A percentile compares a stretch with the other conserved stretches of the same genome.
phyloP scores from a whole-genome alignment of 225 moss, liverwort and hornwort genomes.

The Physcomitrium patens region DNA sequence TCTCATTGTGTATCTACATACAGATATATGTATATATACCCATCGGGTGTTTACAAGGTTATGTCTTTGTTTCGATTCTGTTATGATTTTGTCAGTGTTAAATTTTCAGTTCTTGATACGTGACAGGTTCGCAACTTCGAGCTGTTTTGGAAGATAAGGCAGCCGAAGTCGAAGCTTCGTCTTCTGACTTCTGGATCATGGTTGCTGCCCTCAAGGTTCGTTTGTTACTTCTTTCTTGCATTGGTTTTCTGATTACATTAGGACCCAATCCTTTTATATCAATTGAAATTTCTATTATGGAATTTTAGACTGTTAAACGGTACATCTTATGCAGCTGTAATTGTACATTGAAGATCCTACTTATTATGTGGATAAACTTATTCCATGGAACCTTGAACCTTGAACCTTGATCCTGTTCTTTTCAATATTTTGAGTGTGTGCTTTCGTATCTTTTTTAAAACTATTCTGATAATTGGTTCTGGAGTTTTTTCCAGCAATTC shows the following conservation, averaged over 20 bases:
- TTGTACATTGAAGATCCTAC: constrained; percentile 8
- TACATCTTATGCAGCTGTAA: constrained; percentile 10
- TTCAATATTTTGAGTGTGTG: background rate
- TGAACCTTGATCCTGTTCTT: constrained; percentile 15
- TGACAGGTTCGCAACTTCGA: constrained; percentile 71
- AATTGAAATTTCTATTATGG: background rate
- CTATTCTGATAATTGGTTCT: constrained; percentile 32
- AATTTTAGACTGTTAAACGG: background rate
- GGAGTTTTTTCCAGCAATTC: constrained; percentile 60
- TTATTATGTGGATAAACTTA: background rate
- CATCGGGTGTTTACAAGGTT: constrained; percentile 1
- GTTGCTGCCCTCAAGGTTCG: constrained; percentile 92
- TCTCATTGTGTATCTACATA: background rate
- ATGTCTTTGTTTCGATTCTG: constrained; percentile 8
- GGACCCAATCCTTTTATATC: constrained; percentile 11
- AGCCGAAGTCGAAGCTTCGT: constrained; percentile 69
- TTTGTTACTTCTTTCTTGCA: constrained; percentile 12
- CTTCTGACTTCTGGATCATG: constrained; percentile 96
- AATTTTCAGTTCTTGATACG: constrained; percentile 16
- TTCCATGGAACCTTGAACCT: background rate
- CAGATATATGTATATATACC: background rate
- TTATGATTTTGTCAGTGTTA: background rate
- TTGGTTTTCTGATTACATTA: constrained; percentile 10
- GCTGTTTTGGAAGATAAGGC: constrained; percentile 82
- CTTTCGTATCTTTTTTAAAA: constrained; percentile 3